Evolutionary conservation across 495 filamentous ascomycete genomes (phyloP).

Genomic region (Aspergillus sclerotioniger): DNA sequence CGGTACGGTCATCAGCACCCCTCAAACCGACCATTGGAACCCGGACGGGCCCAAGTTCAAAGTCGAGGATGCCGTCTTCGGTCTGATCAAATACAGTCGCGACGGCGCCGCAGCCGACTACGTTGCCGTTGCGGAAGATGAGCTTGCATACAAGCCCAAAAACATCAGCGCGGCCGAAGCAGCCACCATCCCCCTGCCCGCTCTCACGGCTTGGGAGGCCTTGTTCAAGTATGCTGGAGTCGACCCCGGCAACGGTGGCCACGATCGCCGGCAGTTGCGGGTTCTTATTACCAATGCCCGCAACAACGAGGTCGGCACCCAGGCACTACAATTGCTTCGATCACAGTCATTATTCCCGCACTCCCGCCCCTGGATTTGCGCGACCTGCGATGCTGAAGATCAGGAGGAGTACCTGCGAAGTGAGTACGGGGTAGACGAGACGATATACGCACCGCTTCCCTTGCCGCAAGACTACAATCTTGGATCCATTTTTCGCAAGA

Average conservation of each 20-base stretch:
- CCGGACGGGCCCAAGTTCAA: slow-evolving; percentile 40
- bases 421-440: slow-evolving; percentile 32
- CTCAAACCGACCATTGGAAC: slow-evolving; percentile 36
- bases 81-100: slow-evolving; percentile 43
- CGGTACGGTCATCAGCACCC: slow-evolving; percentile 51
- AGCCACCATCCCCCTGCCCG: slow-evolving; percentile 52
- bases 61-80: slow-evolving; percentile 54
- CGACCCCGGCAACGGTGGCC: slow-evolving; percentile 21
- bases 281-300: slow-evolving; percentile 40
- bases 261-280: slow-evolving; percentile 14
- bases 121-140: slow-evolving; percentile 46
- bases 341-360: slow-evolving; percentile 31
- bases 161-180: slow-evolving; percentile 49
- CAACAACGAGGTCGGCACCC: slow-evolving; percentile 36
- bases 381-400: slow-evolving; percentile 31
- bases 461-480: slow-evolving; percentile 28
- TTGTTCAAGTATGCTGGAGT: slow-evolving; percentile 53
- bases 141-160: slow-evolving; percentile 49
- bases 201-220: slow-evolving; percentile 57
- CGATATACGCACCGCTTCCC: slow-evolving; percentile 28
- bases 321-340: slow-evolving; percentile 39
- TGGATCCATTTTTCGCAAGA: slow-evolving; percentile 29
- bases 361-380: slow-evolving; percentile 42
- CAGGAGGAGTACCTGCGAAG: slow-evolving; percentile 26
- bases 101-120: slow-evolving; percentile 55